Evolutionary conservation across 2,329 filamentous ascomycete genomes (phyloP), one percentile per base, ranked within the genome.

Genomic region (Monosporascus sp.): DNA sequence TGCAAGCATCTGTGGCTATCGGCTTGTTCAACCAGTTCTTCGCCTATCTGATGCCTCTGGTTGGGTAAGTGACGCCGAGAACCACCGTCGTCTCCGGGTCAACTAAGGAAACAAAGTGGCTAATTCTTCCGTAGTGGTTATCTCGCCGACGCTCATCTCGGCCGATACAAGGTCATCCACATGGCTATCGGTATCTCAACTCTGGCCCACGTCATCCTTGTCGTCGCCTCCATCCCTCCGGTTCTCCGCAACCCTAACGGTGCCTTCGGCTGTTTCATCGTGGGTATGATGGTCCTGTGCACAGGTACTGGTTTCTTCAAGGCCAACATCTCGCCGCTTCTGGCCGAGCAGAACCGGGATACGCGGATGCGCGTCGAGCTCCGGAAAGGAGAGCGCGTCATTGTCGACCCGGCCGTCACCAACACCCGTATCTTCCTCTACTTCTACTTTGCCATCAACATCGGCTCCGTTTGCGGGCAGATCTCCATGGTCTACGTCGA

Each of bases 221-320:
- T 87, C 55, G 71, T 84, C 31, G 82, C 86, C 2, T 80, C 87
- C 17, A 72, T 87, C 1, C 87, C 87, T 0, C 63, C 67, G 3
- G 82, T 88, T 48, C 85, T 91, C 47, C 71, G 80, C 45, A 71
- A 81, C 57, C 71, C 72, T 37, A 77, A 84, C 17, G 74, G 76
- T 14, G 75, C 85, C 0, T 80, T 89, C 46, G 85, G 75, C 1
- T 84, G 81, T 50, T 87, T 90, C 62, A 78, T 91, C 64, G 81
- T 91, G 65, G 87, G 86, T n/a, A 72, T 78, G 35, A 63, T 79
- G 37, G 64, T 65, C 24, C 74, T 80, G 40, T 76, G 77, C 59
- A 69, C 89, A 31, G 88, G 88, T 44, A 89, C 87, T 1, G 88
- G 88, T 57, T 87, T 89, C 63, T 91, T 92, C 80, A 93, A 92